These are phyloP conservation scores for Ocimum tenuiflorum DNA, from an alignment of 257 asterid species.

Conservation along the genomic window DNA sequence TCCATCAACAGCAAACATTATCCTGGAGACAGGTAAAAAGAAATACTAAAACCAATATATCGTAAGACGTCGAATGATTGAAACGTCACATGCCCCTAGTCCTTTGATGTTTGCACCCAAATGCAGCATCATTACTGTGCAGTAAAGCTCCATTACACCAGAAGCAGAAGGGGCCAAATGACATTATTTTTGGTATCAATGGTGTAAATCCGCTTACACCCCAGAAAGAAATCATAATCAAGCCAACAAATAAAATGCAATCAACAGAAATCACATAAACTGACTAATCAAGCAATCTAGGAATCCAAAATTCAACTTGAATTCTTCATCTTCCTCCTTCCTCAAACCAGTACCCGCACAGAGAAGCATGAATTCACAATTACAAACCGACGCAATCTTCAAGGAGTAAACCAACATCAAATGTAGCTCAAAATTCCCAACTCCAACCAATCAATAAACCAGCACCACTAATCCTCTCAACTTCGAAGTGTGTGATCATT, in stretches of 20 bases:
- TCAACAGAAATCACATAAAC: background rate
- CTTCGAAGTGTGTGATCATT: background rate
- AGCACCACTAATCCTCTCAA: conserved; percentile 5
- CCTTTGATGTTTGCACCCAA: background rate
- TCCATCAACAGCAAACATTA: too few relatives aligned
- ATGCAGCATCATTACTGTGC: background rate
- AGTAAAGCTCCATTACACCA: background rate
- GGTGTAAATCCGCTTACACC: background rate
- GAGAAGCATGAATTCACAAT: conserved; percentile 4
- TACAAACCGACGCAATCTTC: too few relatives aligned
- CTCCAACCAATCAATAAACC: conserved; percentile 17
- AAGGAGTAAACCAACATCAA: too few relatives aligned
- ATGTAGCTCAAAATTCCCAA: too few relatives aligned
- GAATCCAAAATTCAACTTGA: background rate
- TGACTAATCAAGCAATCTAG: conserved; percentile 8
- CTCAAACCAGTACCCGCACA: background rate
- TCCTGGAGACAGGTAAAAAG: too few relatives aligned
- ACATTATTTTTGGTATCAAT: background rate
- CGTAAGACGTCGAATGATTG: too few relatives aligned
- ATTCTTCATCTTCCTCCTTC: background rate
- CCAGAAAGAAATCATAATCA: background rate
- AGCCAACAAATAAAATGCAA: background rate
- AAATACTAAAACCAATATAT: too few relatives aligned
- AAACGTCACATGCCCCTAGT: too few relatives aligned
- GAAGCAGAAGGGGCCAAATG: background rate